phyloP scores from a whole-genome alignment of 108 stramenopile genomes.

The Cyclostephanos tholiformis region DNA sequence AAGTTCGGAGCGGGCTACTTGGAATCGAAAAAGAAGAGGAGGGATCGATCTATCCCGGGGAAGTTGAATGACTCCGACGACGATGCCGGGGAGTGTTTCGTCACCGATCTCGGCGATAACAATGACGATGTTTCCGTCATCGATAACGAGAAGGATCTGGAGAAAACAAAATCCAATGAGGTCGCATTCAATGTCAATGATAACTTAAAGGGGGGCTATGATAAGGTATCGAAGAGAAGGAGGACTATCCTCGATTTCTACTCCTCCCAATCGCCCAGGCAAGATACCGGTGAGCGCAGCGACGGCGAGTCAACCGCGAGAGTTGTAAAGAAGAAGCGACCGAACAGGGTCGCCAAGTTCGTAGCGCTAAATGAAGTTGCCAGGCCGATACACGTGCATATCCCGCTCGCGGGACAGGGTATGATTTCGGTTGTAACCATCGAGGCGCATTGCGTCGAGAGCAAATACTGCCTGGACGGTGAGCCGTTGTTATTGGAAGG shows the following conservation, averaged over 20 bases:
- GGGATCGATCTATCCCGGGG: neutral
- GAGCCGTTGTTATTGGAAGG: slow-evolving; percentile 9
- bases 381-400: slow-evolving; percentile 8
- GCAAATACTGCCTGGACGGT: neutral
- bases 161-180: slow-evolving; percentile 1
- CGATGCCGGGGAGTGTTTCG: neutral
- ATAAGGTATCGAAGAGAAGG: neutral
- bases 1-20: neutral
- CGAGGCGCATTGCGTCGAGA: slow-evolving; percentile 5
- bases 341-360: neutral
- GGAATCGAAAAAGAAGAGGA: slow-evolving; percentile 7
- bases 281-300: neutral
- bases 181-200: neutral
- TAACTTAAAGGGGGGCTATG: neutral
- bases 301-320: neutral
- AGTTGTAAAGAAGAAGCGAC: neutral
- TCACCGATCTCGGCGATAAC: neutral
- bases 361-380: slow-evolving; percentile 6
- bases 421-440: neutral
- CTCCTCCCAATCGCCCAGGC: neutral
- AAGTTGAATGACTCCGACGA: neutral
- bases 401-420: slow-evolving; percentile 1
- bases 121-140: neutral
- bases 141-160: neutral
- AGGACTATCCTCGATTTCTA: slow-evolving; percentile 9